Evolutionary conservation across 73 alveolate species (phyloP), one percentile per base, ranked within the genome.

Genomic region (Paramecium octaurelia): DNA sequence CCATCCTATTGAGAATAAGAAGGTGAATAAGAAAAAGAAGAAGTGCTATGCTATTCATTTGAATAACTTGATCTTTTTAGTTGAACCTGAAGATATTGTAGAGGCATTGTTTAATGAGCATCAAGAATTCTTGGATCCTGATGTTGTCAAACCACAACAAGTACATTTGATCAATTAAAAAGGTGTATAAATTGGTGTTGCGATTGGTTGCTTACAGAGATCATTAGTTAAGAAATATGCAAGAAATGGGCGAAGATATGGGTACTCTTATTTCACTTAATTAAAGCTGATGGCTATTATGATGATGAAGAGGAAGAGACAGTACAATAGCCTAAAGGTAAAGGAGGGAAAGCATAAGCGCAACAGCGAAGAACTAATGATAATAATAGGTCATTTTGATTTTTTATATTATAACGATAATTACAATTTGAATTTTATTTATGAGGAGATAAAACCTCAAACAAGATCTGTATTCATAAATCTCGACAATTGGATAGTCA

Each of bases 221-320:
- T 48, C 91, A 80, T 46, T 80, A 80, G 46, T 48, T 80, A 23
- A 43, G 57, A 80, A 43, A 80, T 27, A 80, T 80, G 91, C 58
- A 80, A 80, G 91, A 46, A 48, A 80, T 80, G 91, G 91, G 91
- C 16, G 91, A 80, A 43, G 91, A 80, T 80, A 80, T 80, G 91
- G 91, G 91, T 80, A 80, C 36, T 35, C n/a, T 20, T 31, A 75
- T 75, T 75, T 27, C 21, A 75, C n/a, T 21, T 12, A 34, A 75
- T 75, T 75, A 11, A 75, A 54, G 84, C 35, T 31, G 84, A 64
- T 9, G 88, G 60, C n/a, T 75, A 75, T 42, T 75, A 75, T 75
- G 88, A 75, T 0, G 88, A 42, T 2, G 88, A 75, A 42, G 88
- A 75, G 14, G 58, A 75, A 38, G 88, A 16, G 16, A 16, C 18